Conservation (phyloP, 1,284 basidiomycete genomes). For the Pascua guehoae region DNA sequence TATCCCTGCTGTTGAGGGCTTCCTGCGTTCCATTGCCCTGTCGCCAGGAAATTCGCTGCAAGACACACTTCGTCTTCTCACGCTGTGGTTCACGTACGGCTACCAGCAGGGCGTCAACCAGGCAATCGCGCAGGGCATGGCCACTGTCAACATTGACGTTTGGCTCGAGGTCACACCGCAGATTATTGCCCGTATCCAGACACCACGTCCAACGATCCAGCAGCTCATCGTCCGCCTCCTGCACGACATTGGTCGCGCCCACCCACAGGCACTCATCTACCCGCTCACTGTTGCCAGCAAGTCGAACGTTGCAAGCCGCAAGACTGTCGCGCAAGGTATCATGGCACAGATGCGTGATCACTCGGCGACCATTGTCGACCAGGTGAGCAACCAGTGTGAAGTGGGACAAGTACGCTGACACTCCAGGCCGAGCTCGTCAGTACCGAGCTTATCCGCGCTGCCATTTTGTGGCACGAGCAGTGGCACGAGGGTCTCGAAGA, state of each 20-base stretch:
- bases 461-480: slow-evolving; percentile 97
- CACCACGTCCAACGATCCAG: slow-evolving; percentile 81
- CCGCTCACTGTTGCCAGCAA: slow-evolving; percentile 97
- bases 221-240: slow-evolving; percentile 86
- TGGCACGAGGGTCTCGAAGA: slow-evolving; percentile 99
- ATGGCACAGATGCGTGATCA: slow-evolving; percentile 95
- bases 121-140: slow-evolving; percentile 84
- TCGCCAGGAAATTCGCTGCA: slow-evolving; percentile 89
- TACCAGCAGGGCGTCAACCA: slow-evolving; percentile 85
- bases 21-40: slow-evolving; percentile 92
- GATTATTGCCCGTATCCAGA: slow-evolving; percentile 98
- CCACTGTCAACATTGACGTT: slow-evolving; percentile 88
- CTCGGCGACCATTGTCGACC: slow-evolving; percentile 81
- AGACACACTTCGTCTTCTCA: slow-evolving; percentile 88
- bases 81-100: slow-evolving; percentile 98
- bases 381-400: slow-evolving; percentile 53
- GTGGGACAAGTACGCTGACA: no score
- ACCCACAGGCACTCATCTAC: slow-evolving; percentile 97
- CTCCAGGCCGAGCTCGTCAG: slow-evolving; percentile 79
- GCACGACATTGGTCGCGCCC: slow-evolving; percentile 89
- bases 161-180: slow-evolving; percentile 99
- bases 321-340: slow-evolving; percentile 78
- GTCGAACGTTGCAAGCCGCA: slow-evolving; percentile 79
- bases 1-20: slow-evolving; percentile 93
- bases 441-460: slow-evolving; percentile 93